A percentile compares a stretch with the other conserved stretches of the same genome.
phyloP scores from a whole-genome alignment of 106 monocot genomes.

The Dioscorea zingiberensis region DNA sequence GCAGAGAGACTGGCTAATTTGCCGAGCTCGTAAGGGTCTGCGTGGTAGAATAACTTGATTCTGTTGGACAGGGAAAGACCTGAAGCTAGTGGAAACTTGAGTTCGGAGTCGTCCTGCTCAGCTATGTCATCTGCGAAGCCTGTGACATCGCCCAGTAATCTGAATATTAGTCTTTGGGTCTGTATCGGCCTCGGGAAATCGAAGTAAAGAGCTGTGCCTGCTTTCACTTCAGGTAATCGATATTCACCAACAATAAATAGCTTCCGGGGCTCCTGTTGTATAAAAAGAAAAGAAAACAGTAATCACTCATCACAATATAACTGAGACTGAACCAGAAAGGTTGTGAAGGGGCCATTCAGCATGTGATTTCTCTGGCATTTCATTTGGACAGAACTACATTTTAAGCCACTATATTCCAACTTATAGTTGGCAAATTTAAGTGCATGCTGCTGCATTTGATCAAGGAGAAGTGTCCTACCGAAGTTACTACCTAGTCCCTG shows the following conservation, averaged over 20 bases:
- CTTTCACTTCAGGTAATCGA: constrained; percentile 74
- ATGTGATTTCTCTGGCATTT: too few species aligned
- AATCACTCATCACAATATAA: not conserved
- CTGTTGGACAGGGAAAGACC: constrained; percentile 79
- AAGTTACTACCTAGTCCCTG: too few species aligned
- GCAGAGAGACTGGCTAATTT: constrained; percentile 58
- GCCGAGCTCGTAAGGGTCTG: constrained; percentile 86
- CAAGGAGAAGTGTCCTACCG: too few species aligned
- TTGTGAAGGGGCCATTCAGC: too few species aligned
- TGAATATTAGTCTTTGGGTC: constrained; percentile 49
- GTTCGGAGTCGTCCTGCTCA: constrained; percentile 51
- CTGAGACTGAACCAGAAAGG: too few species aligned
- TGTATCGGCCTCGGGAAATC: constrained; percentile 65
- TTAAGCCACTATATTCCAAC: too few species aligned
- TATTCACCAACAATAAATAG: constrained; percentile 64
- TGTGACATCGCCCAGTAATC: constrained; percentile 68
- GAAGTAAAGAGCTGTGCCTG: constrained; percentile 73
- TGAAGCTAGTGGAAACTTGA: constrained; percentile 55
- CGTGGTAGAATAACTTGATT: constrained; percentile 81
- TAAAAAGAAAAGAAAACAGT: not conserved
- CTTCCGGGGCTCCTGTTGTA: constrained; percentile 62
- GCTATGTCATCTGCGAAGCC: constrained; percentile 72
- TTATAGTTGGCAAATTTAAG: too few species aligned
- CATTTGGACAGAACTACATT: too few species aligned
- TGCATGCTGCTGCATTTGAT: too few species aligned